Conservation (phyloP, 352 stramenopile species). For the Phytophthora pisi region DNA sequence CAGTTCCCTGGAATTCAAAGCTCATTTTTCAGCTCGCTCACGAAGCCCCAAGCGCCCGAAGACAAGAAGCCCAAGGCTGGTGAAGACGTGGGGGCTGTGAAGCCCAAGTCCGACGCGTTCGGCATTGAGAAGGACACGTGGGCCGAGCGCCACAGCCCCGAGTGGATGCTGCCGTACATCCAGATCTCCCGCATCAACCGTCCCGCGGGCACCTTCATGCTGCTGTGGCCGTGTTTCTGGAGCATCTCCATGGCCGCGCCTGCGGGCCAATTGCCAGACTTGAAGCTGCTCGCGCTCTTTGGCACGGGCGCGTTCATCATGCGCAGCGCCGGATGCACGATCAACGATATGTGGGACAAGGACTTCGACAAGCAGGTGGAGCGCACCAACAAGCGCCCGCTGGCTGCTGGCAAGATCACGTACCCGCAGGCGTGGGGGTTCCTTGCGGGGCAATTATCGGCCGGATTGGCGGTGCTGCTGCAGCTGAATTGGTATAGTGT, state of each 20-base stretch:
- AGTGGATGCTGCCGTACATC: constrained; percentile 87
- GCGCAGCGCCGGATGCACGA: constrained; percentile 97
- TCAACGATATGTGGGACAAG: constrained; percentile 99
- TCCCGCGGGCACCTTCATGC: constrained; percentile 92
- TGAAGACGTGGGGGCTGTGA: too few relatives aligned
- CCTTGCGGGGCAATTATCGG: constrained; percentile 92
- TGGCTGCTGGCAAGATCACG: constrained; percentile 92
- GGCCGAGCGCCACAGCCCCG: constrained; percentile 74
- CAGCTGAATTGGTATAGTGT: constrained; percentile 97
- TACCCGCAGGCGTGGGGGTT: constrained; percentile 93
- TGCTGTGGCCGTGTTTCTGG: constrained; percentile 98
- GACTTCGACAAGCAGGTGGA: constrained; percentile 97
- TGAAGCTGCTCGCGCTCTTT: constrained; percentile 82
- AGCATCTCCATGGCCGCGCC: constrained; percentile 95
- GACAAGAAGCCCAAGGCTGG: not conserved
- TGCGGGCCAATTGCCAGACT: constrained; percentile 76
- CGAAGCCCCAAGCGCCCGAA: constrained; percentile 6
- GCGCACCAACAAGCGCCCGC: constrained; percentile 94
- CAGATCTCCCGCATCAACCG: constrained; percentile 88
- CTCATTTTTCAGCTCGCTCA: constrained; percentile 20
- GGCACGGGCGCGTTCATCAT: constrained; percentile 96
- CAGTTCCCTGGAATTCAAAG: constrained; percentile 18
- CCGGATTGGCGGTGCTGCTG: constrained; percentile 93
- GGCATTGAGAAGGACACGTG: constrained; percentile 87
- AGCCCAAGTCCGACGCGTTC: constrained; percentile 44